Base-by-base conservation (phyloP, 2,329 filamentous ascomycete genomes). In the Dryadomyces sulphureus region DNA sequence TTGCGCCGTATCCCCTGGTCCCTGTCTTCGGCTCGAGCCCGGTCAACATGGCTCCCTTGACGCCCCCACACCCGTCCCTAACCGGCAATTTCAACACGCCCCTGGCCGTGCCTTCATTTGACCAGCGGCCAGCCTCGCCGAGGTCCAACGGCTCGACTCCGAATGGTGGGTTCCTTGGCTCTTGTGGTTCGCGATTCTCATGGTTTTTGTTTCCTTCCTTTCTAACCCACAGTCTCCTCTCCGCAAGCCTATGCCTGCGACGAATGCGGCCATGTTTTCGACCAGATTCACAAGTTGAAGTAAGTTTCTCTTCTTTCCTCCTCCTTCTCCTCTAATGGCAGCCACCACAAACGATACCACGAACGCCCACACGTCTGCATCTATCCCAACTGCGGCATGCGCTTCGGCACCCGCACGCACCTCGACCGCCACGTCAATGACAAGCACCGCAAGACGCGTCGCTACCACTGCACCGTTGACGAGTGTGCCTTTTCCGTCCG, bases 381-480 rank as follows among this genome's bases (percentile, higher is more conserved):
- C 0, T 61, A 64, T 35, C 56, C 62, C 0, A 63, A 62, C 20
- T 79, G 75, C 52, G 68, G 65, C 45, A 75, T 72, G 55, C 66
- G 67, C 20, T 79, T 79, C 48, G 75, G 75, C 45, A 79, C 75
- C 19, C 76, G 76, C 56, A 78, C 75, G 4, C 75, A 78, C 55
- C 62, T 79, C 40, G 72, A 77, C 54, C 72, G 75, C 9, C 75
- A 79, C 53, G 70, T 77, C 56, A 78, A 79, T 57, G 75, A 78
- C 54, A 70, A 75, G 48, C 75, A 79, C 55, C 65, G 68, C 52
- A 76, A 77, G 61, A 73, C 69, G 49, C 73, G 72, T 56, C 74
- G 74, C 48, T 78, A 72, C 47, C 73, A 77, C 55, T 79, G 75
- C 53, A 70, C 66, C 0, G 65, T 73, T 5, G 63, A 62, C 2